Evolutionary conservation across 2,329 filamentous ascomycete species (phyloP).

Genomic region (Pseudogymnoascus sp.): DNA sequence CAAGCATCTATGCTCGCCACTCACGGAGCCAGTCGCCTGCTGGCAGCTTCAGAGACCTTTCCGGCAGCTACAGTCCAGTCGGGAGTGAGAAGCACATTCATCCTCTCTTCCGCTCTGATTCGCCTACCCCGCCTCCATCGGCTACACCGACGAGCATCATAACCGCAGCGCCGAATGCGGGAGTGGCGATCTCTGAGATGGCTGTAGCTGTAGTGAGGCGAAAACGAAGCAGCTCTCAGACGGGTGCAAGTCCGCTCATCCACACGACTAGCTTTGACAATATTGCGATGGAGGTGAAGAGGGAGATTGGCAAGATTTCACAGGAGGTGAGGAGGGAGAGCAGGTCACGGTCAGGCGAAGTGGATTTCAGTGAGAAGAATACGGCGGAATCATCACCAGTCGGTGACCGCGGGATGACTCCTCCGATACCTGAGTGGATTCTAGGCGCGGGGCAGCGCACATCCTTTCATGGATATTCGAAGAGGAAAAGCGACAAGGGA

Average conservation of each 20-base stretch:
- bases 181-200: slow-evolving; percentile 50
- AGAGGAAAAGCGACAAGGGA: slow-evolving; percentile 26
- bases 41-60: slow-evolving; percentile 17
- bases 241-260: slow-evolving; percentile 40
- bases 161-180: slow-evolving; percentile 59
- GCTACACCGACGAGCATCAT: slow-evolving; percentile 63
- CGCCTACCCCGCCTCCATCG: slow-evolving; percentile 55
- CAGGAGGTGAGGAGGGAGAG: slow-evolving; percentile 14
- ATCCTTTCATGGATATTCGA: slow-evolving; percentile 40
- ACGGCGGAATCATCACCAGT: not conserved
- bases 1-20: slow-evolving; percentile 26
- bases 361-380: not conserved
- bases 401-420: slow-evolving; percentile 43
- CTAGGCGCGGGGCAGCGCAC: slow-evolving; percentile 43
- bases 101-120: slow-evolving; percentile 67
- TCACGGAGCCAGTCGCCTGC: slow-evolving; percentile 24
- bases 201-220: slow-evolving; percentile 43
- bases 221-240: slow-evolving; percentile 47
- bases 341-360: slow-evolving; percentile 9
- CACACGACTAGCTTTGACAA: slow-evolving; percentile 42
- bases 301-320: slow-evolving; percentile 21
- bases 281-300: slow-evolving; percentile 20
- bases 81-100: slow-evolving; percentile 62
- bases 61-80: slow-evolving; percentile 18
- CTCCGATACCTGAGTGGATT: slow-evolving; percentile 54